A percentile compares a stretch with the other conserved stretches of the same genome.
Evolutionary conservation across 257 asterid species (phyloP).

Genomic region (Gynochthodes officinalis): DNA sequence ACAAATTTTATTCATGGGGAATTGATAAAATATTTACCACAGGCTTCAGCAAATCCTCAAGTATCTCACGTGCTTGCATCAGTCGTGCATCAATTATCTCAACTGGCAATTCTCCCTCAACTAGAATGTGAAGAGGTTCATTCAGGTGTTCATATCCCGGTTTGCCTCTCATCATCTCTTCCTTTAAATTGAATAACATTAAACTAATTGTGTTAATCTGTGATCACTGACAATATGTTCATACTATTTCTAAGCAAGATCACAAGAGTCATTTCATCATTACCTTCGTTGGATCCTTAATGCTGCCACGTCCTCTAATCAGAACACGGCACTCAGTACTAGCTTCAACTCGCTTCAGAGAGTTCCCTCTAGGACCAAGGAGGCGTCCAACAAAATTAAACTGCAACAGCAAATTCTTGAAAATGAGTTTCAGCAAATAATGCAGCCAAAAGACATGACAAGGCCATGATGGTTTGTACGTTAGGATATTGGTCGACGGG

Average conservation of each 20-base stretch:
- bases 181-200: slow-evolving; percentile 39
- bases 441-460: neutral
- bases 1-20: neutral
- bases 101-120: slow-evolving; percentile 92
- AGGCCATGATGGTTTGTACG: slow-evolving; percentile 33
- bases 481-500: slow-evolving; percentile 91
- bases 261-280: neutral
- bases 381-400: slow-evolving; percentile 97
- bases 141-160: slow-evolving; percentile 96
- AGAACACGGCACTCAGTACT: slow-evolving; percentile 95
- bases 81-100: slow-evolving; percentile 91
- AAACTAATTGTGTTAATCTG: neutral
- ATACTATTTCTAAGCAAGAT: neutral
- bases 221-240: neutral
- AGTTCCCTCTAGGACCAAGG: slow-evolving; percentile 99
- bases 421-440: slow-evolving; percentile 10
- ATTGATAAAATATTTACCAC: slow-evolving; percentile 48
- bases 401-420: slow-evolving; percentile 41
- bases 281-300: slow-evolving; percentile 94
- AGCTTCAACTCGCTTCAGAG: slow-evolving; percentile 95
- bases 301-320: slow-evolving; percentile 97
- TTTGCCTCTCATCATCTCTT: slow-evolving; percentile 98
- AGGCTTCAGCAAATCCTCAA: slow-evolving; percentile 91
- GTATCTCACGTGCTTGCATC: slow-evolving; percentile 88
- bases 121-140: slow-evolving; percentile 91